Conservation (phyloP, 495 filamentous ascomycete species). For the Penicillium lagena region DNA sequence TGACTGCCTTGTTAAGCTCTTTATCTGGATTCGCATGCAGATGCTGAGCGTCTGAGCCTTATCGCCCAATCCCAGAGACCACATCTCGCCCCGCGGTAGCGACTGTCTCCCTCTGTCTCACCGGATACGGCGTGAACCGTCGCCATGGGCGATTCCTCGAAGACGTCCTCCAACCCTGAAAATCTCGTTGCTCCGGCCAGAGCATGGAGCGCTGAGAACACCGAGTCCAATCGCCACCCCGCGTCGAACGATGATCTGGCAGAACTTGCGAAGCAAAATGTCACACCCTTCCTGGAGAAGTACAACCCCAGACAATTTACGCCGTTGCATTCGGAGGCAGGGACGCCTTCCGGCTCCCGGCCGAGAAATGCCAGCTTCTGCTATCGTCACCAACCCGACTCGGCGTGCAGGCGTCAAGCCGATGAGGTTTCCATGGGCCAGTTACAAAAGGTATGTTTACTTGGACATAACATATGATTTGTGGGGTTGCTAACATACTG, state of each 20-base stretch:
- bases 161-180: neutral
- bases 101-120: too few species aligned
- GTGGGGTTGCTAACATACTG: slow-evolving; percentile 6
- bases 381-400: slow-evolving; percentile 89
- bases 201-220: slow-evolving; percentile 5
- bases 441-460: slow-evolving; percentile 66
- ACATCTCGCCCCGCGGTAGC: neutral
- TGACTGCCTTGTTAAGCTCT: too few species aligned
- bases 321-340: slow-evolving; percentile 43
- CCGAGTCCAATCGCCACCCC: slow-evolving; percentile 19
- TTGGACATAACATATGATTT: neutral
- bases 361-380: slow-evolving; percentile 80
- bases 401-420: slow-evolving; percentile 85
- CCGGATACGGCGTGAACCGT: too few species aligned
- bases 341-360: slow-evolving; percentile 24
- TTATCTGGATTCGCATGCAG: neutral
- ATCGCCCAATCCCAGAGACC: neutral
- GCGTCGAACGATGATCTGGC: slow-evolving; percentile 18
- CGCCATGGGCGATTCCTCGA: neutral
- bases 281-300: slow-evolving; percentile 77
- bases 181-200: neutral
- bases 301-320: slow-evolving; percentile 84
- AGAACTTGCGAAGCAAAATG: slow-evolving; percentile 46
- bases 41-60: neutral
- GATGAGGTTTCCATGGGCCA: slow-evolving; percentile 95